Evolutionary conservation across 2,329 filamentous ascomycete genomes (phyloP).

Genomic region (Exophiala aquamarina): DNA sequence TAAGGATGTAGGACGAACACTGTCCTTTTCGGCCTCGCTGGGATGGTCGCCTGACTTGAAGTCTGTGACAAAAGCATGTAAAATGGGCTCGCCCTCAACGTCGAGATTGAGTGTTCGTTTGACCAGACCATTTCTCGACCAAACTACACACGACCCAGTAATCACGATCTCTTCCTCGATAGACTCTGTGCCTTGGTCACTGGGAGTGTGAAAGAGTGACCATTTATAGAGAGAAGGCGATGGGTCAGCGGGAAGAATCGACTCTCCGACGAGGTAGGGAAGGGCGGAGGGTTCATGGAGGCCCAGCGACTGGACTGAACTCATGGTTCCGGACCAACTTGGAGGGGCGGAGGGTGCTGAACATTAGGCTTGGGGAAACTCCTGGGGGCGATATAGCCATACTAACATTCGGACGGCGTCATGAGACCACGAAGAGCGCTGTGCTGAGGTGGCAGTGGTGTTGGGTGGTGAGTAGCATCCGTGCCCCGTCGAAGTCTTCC

Average conservation of each 20-base stretch:
- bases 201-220: constrained; percentile 46
- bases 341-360: constrained; percentile 7
- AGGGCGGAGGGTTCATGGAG: constrained; percentile 85
- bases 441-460: too few relatives aligned
- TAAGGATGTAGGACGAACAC: neutral
- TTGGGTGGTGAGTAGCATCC: too few relatives aligned
- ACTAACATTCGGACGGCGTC: neutral
- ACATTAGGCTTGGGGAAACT: constrained; percentile 6
- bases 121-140: constrained; percentile 83
- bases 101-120: constrained; percentile 84
- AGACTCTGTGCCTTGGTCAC: constrained; percentile 40
- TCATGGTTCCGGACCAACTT: constrained; percentile 59
- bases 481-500: too few relatives aligned
- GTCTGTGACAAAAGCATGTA: constrained; percentile 81
- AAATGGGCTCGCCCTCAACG: constrained; percentile 79
- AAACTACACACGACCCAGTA: constrained; percentile 75
- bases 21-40: neutral
- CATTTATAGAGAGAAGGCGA: constrained; percentile 69
- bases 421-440: too few relatives aligned
- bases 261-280: constrained; percentile 78
- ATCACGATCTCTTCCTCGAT: constrained; percentile 78
- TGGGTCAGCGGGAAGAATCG: constrained; percentile 69
- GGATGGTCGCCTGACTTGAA: constrained; percentile 49
- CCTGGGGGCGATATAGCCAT: neutral
- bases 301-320: constrained; percentile 84